phyloP scores from a whole-genome alignment of 116 monocot species.

The Thalassia testudinum region DNA sequence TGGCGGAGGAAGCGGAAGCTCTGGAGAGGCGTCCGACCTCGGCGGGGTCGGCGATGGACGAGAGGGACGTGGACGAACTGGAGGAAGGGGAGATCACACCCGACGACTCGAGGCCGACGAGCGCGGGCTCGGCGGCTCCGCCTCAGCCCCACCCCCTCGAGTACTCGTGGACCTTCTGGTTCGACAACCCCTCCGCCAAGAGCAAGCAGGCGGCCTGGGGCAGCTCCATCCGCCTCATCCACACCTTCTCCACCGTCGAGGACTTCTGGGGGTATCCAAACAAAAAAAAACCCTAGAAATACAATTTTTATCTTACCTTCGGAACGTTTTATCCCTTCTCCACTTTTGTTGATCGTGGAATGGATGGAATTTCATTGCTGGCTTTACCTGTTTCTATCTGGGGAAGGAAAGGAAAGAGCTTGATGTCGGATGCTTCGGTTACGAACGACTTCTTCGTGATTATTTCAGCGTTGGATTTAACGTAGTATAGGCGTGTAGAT shows the following conservation, averaged over 20 bases:
- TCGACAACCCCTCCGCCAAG: conserved; percentile 38
- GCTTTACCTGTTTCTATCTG: too few species aligned
- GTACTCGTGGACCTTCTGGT: conserved; percentile 64
- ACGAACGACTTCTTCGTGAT: too few species aligned
- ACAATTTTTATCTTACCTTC: background rate
- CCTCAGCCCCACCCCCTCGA: conserved; percentile 26
- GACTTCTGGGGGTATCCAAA: conserved; percentile 86
- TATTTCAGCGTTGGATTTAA: too few species aligned
- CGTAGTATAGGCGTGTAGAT: too few species aligned
- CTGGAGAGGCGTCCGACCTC: background rate
- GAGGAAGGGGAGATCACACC: conserved; percentile 29
- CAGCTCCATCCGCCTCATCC: conserved; percentile 38
- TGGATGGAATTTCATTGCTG: too few species aligned
- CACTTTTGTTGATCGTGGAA: too few species aligned
- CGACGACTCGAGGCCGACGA: background rate
- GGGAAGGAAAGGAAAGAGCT: too few species aligned
- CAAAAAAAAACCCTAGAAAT: too few species aligned
- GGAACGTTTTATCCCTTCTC: too few species aligned
- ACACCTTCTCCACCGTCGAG: conserved; percentile 53
- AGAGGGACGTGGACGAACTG: conserved; percentile 10
- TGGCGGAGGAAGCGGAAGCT: conserved; percentile 19
- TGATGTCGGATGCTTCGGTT: too few species aligned
- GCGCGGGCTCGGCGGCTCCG: background rate
- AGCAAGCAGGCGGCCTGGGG: conserved; percentile 47
- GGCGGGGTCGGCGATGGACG: background rate